Percentiles rank a stretch among this genome's conserved stretches.
Evolutionary conservation across 208 protist genomes (phyloP).

Genomic region (Lotmaria passim): DNA sequence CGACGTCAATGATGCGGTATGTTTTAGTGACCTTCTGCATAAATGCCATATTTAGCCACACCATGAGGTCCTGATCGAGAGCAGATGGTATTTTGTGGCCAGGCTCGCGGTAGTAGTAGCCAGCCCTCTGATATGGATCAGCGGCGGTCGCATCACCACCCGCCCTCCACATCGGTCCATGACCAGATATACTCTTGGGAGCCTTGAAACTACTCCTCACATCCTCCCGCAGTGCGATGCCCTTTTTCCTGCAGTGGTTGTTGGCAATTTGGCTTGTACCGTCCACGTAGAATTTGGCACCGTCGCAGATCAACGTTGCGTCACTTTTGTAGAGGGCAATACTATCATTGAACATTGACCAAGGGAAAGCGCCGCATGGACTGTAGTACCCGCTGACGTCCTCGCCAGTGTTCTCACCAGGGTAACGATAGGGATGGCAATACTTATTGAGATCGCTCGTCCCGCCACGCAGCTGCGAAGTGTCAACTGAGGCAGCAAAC

Average conservation of each 20-base stretch:
- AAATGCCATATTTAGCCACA: slow-evolving; percentile 96
- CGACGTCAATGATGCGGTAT: slow-evolving; percentile 89
- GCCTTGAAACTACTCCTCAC: slow-evolving; percentile 78
- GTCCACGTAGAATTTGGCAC: slow-evolving; percentile 56
- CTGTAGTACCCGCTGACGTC: slow-evolving; percentile 73
- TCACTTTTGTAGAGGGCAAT: slow-evolving; percentile 72
- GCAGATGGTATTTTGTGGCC: slow-evolving; percentile 79
- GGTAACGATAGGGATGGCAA: slow-evolving; percentile 62
- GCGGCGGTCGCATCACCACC: slow-evolving; percentile 42
- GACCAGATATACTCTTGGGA: slow-evolving; percentile 34
- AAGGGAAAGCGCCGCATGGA: slow-evolving; percentile 97
- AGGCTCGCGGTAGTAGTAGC: slow-evolving; percentile 84
- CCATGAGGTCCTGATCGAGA: slow-evolving; percentile 97
- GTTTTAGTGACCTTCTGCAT: slow-evolving; percentile 97
- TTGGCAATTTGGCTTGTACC: slow-evolving; percentile 28
- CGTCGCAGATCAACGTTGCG: slow-evolving; percentile 80
- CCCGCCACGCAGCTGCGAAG: slow-evolving; percentile 62
- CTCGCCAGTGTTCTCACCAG: slow-evolving; percentile 59
- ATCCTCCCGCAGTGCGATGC: slow-evolving; percentile 95
- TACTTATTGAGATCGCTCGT: slow-evolving; percentile 15
- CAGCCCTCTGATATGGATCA: slow-evolving; percentile 69
- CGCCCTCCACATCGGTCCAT: slow-evolving; percentile 47
- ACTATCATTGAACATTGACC: slow-evolving; percentile 97
- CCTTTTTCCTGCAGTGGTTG: slow-evolving; percentile 84
- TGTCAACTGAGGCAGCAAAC: slow-evolving; percentile 83